Base-by-base conservation (phyloP, 1,139 yeast species). In the Geotrichum carabidarum region DNA sequence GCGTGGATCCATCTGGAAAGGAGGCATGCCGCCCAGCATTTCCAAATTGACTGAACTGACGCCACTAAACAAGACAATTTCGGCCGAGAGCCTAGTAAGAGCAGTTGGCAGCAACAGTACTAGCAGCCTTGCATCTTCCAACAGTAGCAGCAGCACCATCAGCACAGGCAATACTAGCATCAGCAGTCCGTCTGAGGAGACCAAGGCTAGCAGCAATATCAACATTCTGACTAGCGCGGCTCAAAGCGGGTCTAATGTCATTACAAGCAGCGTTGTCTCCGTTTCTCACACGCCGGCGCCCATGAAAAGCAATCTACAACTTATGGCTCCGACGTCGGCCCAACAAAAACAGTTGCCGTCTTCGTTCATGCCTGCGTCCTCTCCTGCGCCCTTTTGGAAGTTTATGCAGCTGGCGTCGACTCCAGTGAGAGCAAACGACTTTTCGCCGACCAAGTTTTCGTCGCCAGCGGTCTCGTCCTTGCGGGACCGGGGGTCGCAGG, bases 341-440 rank as follows among this genome's bases (percentile, higher is more conserved):
- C 74, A 72, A 53, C 73, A 70, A 57, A 73, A 66, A 52, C 71
- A 68, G 57, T 60, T 69, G 31, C 73, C 73, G 8, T 67, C 74
- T 15, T 72, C 76, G 12, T 71, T 70, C 56, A 70, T 74, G 66
- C 76, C 77, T 5, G 68, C 66, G 14, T 63, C 68, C 22, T 71
- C 74, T 27, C 76, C 76, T 1, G 75, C 75, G 4, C 74, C 75
- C 41, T 69, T 74, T 54, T 74, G 78, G 78, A 66, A 68, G 55
- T 71, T 70, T 61, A 70, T 73, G 71, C 72, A 71, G 50, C 57
- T 70, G 8, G 65, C 67, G 40, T 67, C 73, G 31, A 71, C 75
- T 37, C 75, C 75, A 2, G 63, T 65, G 15, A 59, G 68, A 44
- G 57, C 53, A 37, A 44, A 44, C 40, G 68, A 65, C 41, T 61